Evolutionary conservation across 108 stramenopile species (phyloP).

Genomic region (Asterionellopsis glacialis): DNA sequence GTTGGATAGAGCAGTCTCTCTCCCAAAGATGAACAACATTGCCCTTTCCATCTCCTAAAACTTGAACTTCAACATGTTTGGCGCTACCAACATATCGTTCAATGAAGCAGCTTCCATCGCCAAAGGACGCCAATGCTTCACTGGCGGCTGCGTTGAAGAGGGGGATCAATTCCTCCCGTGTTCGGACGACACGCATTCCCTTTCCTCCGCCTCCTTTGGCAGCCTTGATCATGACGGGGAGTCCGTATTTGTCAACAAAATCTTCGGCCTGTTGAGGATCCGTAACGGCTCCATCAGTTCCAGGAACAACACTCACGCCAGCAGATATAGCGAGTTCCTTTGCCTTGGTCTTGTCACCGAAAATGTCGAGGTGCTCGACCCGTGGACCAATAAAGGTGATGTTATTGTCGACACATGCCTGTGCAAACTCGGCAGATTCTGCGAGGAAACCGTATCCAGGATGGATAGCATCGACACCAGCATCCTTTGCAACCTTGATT

Average conservation of each 20-base stretch:
- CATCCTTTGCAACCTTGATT: slow-evolving; percentile 47
- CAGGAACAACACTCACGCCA: slow-evolving; percentile 35
- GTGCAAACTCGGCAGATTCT: slow-evolving; percentile 66
- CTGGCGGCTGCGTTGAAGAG: slow-evolving; percentile 55
- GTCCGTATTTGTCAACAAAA: slow-evolving; percentile 72
- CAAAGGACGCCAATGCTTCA: slow-evolving; percentile 73
- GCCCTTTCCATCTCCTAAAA: slow-evolving; percentile 64
- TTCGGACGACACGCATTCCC: slow-evolving; percentile 82
- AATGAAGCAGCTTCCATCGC: slow-evolving; percentile 82
- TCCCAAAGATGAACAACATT: slow-evolving; percentile 81
- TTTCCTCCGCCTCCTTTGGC: slow-evolving; percentile 85
- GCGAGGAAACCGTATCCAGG: slow-evolving; percentile 82
- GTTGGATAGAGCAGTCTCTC: slow-evolving; percentile 84
- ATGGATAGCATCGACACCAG: slow-evolving; percentile 51
- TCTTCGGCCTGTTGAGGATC: slow-evolving; percentile 35
- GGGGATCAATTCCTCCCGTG: slow-evolving; percentile 51
- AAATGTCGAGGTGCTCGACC: slow-evolving; percentile 25
- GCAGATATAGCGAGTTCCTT: slow-evolving; percentile 31
- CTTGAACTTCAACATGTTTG: slow-evolving; percentile 86
- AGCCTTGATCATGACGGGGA: slow-evolving; percentile 91
- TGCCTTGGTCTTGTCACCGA: slow-evolving; percentile 43
- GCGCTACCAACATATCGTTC: slow-evolving; percentile 79
- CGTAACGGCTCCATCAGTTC: slow-evolving; percentile 26
- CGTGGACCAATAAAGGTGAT: slow-evolving; percentile 46
- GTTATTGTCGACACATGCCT: slow-evolving; percentile 36